Conservation (phyloP, 2,329 filamentous ascomycete genomes). For the Clonostachys rosea region DNA sequence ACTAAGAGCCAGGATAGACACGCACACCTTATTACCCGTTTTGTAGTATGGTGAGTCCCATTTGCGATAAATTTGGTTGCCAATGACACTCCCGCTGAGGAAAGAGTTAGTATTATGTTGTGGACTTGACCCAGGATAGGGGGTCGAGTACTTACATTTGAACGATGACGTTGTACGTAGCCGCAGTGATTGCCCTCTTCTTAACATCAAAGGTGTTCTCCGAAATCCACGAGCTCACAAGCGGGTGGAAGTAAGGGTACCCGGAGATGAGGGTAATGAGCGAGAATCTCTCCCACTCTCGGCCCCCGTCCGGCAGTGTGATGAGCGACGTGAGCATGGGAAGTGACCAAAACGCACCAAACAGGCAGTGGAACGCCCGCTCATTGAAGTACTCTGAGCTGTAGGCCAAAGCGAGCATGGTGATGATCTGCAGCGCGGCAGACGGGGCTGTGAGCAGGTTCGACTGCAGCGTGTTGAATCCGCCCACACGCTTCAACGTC, state of each 20-base stretch:
- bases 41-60: constrained; percentile 53
- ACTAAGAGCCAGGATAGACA: constrained; percentile 44
- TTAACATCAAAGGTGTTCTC: constrained; percentile 45
- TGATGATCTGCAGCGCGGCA: constrained; percentile 50
- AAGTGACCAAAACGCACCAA: constrained; percentile 47
- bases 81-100: constrained; percentile 28
- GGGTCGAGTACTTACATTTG: constrained; percentile 23
- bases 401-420: constrained; percentile 48
- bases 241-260: constrained; percentile 54
- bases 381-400: constrained; percentile 51
- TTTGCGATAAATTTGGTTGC: constrained; percentile 42
- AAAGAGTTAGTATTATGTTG: neutral
- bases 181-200: constrained; percentile 40
- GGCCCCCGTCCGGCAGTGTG: constrained; percentile 38
- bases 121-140: too few relatives aligned
- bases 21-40: constrained; percentile 50
- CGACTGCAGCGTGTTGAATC: constrained; percentile 51
- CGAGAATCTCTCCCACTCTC: constrained; percentile 46
- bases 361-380: constrained; percentile 45
- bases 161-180: constrained; percentile 41
- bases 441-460: constrained; percentile 61
- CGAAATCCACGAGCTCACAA: constrained; percentile 44
- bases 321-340: constrained; percentile 46
- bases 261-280: constrained; percentile 48
- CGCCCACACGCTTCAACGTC: constrained; percentile 47